These are phyloP conservation scores for Boletus sensibilis DNA, from an alignment of 768 basidiomycete species.

Conservation along the genomic window DNA sequence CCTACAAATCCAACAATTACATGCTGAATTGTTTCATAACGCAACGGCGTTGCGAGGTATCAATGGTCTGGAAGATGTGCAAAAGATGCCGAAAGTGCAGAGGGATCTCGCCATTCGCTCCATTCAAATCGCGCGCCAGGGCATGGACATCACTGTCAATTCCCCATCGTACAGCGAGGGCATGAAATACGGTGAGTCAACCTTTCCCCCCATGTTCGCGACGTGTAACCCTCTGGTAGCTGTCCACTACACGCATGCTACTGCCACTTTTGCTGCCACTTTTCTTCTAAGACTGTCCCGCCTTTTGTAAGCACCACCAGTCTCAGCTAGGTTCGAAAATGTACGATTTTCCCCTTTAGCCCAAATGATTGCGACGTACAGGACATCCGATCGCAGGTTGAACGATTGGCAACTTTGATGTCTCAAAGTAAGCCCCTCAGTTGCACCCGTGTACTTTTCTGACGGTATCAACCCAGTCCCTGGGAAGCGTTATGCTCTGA, in stretches of 20 bases:
- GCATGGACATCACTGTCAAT: slow-evolving; percentile 82
- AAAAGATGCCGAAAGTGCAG: slow-evolving; percentile 78
- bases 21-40: slow-evolving; percentile 83
- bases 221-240: slow-evolving; percentile 41
- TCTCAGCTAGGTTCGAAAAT: background rate
- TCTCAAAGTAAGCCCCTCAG: slow-evolving; percentile 60
- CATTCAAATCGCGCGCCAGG: slow-evolving; percentile 77
- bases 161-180: slow-evolving; percentile 85
- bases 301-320: slow-evolving; percentile 65
- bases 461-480: slow-evolving; percentile 58
- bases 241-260: slow-evolving; percentile 89
- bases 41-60: slow-evolving; percentile 82
- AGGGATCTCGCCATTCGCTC: slow-evolving; percentile 77
- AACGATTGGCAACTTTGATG: slow-evolving; percentile 72
- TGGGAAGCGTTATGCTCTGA: slow-evolving; percentile 89
- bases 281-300: slow-evolving; percentile 84
- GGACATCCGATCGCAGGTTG: slow-evolving; percentile 74
- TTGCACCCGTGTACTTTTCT: slow-evolving; percentile 1
- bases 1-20: slow-evolving; percentile 82
- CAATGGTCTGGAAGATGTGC: slow-evolving; percentile 81
- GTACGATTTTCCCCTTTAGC: slow-evolving; percentile 38
- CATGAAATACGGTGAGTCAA: slow-evolving; percentile 78
- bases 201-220: background rate
- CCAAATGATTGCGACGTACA: slow-evolving; percentile 79
- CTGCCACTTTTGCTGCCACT: slow-evolving; percentile 91